Evolutionary conservation across 345 rosid species (phyloP).

Genomic region (Brassica nigra): DNA sequence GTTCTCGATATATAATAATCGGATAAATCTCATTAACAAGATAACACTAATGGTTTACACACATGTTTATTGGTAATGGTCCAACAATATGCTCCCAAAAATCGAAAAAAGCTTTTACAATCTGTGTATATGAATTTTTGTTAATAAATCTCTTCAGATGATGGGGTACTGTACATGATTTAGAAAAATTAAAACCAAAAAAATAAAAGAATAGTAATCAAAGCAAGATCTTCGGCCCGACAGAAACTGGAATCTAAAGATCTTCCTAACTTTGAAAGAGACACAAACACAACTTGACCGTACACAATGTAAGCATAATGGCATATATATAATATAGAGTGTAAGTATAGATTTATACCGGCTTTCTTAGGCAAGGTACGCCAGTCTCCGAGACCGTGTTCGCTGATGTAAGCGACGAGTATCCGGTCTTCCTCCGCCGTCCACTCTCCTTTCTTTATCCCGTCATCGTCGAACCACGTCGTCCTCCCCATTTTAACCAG

Average conservation of each 20-base stretch:
- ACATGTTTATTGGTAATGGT: background rate
- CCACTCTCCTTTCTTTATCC: slow-evolving; percentile 83
- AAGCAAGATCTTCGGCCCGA: slow-evolving; percentile 11
- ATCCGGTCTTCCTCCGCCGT: slow-evolving; percentile 69
- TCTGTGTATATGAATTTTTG: background rate
- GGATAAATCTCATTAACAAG: background rate
- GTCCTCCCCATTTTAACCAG: slow-evolving; percentile 38
- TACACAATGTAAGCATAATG: background rate
- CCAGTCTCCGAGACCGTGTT: slow-evolving; percentile 73
- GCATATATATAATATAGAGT: background rate
- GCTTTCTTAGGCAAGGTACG: slow-evolving; percentile 62
- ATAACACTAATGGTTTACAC: background rate
- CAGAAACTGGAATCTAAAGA: slow-evolving; percentile 20
- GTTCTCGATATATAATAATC: background rate
- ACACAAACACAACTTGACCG: slow-evolving; percentile 7
- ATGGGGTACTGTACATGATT: background rate
- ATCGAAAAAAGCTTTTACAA: background rate
- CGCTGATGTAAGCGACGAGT: slow-evolving; percentile 53
- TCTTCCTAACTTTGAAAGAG: slow-evolving; percentile 21
- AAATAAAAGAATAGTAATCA: background rate
- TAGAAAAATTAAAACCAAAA: background rate
- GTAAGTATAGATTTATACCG: slow-evolving; percentile 45
- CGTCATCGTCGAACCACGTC: slow-evolving; percentile 36
- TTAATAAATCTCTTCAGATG: background rate
- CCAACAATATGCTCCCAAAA: background rate